Conservation (phyloP, 768 basidiomycete genomes). For the Tylopilus felleus region DNA sequence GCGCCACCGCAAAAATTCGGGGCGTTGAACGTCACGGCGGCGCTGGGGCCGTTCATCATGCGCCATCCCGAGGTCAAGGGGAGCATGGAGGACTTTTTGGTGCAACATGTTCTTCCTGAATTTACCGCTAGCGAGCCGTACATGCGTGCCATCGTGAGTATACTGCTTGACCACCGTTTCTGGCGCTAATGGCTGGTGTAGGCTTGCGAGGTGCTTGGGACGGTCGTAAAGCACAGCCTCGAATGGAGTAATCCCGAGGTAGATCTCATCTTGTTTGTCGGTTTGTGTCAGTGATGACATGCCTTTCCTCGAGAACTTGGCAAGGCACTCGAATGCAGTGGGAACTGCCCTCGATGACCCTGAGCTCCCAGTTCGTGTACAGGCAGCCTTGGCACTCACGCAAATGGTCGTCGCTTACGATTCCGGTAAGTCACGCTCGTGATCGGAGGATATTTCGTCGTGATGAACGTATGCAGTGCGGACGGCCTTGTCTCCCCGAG, state of each 20-base stretch:
- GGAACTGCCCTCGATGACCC: slow-evolving; percentile 69
- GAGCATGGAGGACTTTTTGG: slow-evolving; percentile 74
- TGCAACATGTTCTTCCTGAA: slow-evolving; percentile 71
- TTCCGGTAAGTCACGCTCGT: slow-evolving; percentile 43
- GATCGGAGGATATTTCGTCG: not conserved
- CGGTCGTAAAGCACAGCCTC: slow-evolving; percentile 66
- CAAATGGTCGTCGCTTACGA: slow-evolving; percentile 67
- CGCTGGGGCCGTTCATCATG: slow-evolving; percentile 77
- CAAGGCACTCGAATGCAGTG: slow-evolving; percentile 60
- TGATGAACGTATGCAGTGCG: slow-evolving; percentile 47
- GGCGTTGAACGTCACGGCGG: slow-evolving; percentile 78
- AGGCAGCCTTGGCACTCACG: slow-evolving; percentile 76
- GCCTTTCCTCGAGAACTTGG: slow-evolving; percentile 47
- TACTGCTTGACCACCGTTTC: not conserved
- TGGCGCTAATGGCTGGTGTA: slow-evolving; percentile 22
- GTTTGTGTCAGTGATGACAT: not conserved
- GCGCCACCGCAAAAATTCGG: slow-evolving; percentile 71
- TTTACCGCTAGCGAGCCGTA: slow-evolving; percentile 66
- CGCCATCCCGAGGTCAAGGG: slow-evolving; percentile 75
- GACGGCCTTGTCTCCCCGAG: slow-evolving; percentile 64
- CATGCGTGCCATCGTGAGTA: slow-evolving; percentile 69
- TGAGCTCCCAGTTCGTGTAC: slow-evolving; percentile 80
- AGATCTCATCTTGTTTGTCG: slow-evolving; percentile 4
- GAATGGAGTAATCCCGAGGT: slow-evolving; percentile 65
- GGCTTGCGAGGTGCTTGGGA: slow-evolving; percentile 81